These are phyloP conservation scores for Coemansia javaensis DNA, from an alignment of 192 early-diverging fungal genomes.

Conservation along the genomic window DNA sequence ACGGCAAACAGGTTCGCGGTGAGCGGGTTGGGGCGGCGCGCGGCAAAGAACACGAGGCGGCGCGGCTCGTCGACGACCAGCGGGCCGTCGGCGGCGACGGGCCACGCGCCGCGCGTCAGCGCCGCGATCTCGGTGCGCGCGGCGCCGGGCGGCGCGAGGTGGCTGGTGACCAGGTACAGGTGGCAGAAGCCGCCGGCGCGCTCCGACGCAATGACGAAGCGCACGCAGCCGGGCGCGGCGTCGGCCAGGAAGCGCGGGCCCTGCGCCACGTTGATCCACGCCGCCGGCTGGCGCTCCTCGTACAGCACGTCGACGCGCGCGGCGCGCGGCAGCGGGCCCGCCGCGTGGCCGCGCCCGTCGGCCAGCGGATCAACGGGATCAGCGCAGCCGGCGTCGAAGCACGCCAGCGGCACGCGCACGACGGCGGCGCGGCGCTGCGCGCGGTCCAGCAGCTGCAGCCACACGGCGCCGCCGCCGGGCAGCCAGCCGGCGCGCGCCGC, in stretches of 20 bases:
- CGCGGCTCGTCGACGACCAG: conserved; percentile 14
- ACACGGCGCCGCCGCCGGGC: conserved; percentile 2
- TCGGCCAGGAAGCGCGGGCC: conserved; percentile 1
- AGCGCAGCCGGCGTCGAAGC: conserved; percentile 1
- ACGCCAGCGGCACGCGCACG: conserved; percentile 6
- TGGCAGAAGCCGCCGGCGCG: conserved; percentile 11
- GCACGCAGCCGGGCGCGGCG: background rate
- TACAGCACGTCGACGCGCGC: conserved; percentile 8
- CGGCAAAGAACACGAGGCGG: conserved; percentile 11
- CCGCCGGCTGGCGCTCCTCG: conserved; percentile 5
- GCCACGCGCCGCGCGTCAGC: conserved; percentile 12
- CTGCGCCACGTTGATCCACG: conserved; percentile 13
- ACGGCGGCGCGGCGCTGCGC: conserved; percentile 6
- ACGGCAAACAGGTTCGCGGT: conserved; percentile 7
- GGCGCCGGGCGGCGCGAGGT: background rate
- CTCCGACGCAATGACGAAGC: conserved; percentile 9
- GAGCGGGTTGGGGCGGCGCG: conserved; percentile 14
- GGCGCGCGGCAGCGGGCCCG: background rate
- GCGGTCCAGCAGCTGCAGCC: conserved; percentile 17
- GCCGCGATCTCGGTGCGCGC: background rate
- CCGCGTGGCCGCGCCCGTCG: background rate
- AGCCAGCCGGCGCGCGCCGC: conserved; percentile 16
- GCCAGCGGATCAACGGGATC: background rate
- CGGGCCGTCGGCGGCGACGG: conserved; percentile 8
- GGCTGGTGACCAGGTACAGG: conserved; percentile 9